A percentile compares a stretch with the other conserved stretches of the same genome.
These are phyloP conservation scores for Solanum appendiculatum DNA, from an alignment of 257 asterid genomes.

Conservation along the genomic window DNA sequence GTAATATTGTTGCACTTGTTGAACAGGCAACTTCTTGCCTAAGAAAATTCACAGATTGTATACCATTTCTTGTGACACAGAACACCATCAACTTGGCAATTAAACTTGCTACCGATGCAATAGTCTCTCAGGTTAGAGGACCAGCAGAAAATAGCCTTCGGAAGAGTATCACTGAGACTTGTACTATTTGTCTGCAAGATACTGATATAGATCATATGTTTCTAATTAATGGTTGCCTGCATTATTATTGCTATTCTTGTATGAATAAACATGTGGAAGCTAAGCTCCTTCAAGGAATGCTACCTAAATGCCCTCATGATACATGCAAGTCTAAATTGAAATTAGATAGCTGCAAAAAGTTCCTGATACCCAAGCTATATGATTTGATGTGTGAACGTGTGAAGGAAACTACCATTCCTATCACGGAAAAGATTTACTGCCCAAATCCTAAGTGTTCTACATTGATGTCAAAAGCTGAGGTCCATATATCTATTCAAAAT, in stretches of 20 bases:
- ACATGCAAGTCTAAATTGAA: conserved; percentile 10
- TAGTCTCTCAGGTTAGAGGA: conserved; percentile 17
- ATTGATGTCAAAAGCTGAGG: conserved; percentile 16
- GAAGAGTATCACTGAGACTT: conserved; percentile 17
- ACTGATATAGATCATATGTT: conserved; percentile 27
- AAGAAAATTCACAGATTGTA: neutral
- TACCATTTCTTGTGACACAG: neutral
- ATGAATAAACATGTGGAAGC: conserved; percentile 40
- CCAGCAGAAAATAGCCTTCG: conserved; percentile 4
- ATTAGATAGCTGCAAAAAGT: conserved; percentile 12
- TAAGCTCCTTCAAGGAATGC: conserved; percentile 33
- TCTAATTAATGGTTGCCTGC: conserved; percentile 30
- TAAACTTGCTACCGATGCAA: neutral
- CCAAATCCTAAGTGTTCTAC: conserved; percentile 25
- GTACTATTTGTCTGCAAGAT: conserved; percentile 50
- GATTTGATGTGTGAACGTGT: conserved; percentile 13
- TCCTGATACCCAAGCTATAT: conserved; percentile 10
- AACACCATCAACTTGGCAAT: neutral
- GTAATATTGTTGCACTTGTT: conserved; percentile 13
- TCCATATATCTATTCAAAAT: neutral
- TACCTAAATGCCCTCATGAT: conserved; percentile 28
- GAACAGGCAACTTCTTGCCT: conserved; percentile 25
- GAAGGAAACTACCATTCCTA: conserved; percentile 22
- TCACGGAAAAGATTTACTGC: conserved; percentile 20
- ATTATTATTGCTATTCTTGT: conserved; percentile 45